Percentiles rank a stretch among this genome's conserved stretches.
Conservation (phyloP, 73 alveolate species). For the Paramecium biaurelia region DNA sequence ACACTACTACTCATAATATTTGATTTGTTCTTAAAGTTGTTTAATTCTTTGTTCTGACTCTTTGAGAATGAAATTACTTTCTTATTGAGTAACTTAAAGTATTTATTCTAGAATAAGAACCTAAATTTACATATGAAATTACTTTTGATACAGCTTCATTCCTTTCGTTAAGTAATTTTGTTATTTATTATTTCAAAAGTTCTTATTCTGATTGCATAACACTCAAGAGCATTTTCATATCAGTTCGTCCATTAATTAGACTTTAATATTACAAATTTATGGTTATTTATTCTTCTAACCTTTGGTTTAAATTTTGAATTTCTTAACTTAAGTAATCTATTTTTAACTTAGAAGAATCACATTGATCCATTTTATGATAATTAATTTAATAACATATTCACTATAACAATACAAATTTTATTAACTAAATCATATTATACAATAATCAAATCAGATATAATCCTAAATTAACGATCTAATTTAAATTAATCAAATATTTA, state of each 20-base stretch:
- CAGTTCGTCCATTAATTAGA: slow-evolving; percentile 22
- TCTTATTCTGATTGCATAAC: neutral
- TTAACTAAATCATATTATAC: neutral
- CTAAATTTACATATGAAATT: neutral
- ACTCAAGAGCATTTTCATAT: neutral
- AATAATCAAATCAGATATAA: neutral
- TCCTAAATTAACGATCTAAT: neutral
- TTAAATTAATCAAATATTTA: neutral
- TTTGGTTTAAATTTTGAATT: neutral
- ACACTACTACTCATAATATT: neutral
- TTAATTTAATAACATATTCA: neutral
- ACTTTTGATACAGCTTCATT: slow-evolving; percentile 37
- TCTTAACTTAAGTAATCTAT: neutral
- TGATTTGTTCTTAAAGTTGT: neutral
- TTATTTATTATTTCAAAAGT: neutral
- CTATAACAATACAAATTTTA: neutral
- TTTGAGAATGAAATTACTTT: neutral
- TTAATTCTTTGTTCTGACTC: slow-evolving; percentile 2
- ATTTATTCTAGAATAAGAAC: neutral
- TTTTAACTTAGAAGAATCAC: neutral
- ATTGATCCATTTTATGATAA: neutral
- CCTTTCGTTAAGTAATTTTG: neutral
- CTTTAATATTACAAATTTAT: neutral
- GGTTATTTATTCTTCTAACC: neutral
- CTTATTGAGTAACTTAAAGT: neutral